A percentile compares a stretch with the other conserved stretches of the same genome.
phyloP scores from a whole-genome alignment of 2,329 filamentous ascomycete species.

The Aspergillus awamori region DNA sequence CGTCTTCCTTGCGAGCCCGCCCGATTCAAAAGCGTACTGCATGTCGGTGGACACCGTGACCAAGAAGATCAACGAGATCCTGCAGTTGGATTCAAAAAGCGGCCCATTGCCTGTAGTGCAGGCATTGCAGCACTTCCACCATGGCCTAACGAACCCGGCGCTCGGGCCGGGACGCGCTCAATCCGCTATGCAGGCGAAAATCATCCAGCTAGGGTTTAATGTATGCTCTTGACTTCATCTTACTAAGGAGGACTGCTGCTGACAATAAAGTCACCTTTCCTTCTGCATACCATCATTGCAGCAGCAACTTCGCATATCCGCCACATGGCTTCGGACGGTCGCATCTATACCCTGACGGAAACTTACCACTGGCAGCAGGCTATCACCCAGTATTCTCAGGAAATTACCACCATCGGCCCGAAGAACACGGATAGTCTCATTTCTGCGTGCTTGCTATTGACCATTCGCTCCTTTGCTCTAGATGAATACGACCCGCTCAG shows the following conservation, averaged over 20 bases:
- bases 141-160: conserved; percentile 20
- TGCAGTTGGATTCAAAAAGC: conserved; percentile 19
- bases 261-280: conserved; percentile 34
- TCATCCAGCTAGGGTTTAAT: conserved; percentile 36
- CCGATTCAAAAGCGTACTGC: conserved; percentile 24
- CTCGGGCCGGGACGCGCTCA: conserved; percentile 18
- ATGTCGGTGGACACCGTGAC: conserved; percentile 26
- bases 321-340: conserved; percentile 29
- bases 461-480: conserved; percentile 37
- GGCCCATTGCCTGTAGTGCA: conserved; percentile 14
- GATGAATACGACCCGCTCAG: conserved; percentile 34
- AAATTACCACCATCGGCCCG: conserved; percentile 30
- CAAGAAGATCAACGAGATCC: conserved; percentile 28
- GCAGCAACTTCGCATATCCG: conserved; percentile 36
- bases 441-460: conserved; percentile 42
- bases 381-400: conserved; percentile 38
- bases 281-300: conserved; percentile 43
- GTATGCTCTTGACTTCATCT: conserved; percentile 20
- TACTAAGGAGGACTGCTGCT: no score
- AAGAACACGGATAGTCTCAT: conserved; percentile 45
- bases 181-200: conserved; percentile 26
- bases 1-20: conserved; percentile 13
- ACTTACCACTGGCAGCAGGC: conserved; percentile 44
- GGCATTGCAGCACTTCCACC: conserved; percentile 36
- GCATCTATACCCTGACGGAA: conserved; percentile 32